Evolutionary conservation across 176 grass and related monocot genomes (phyloP).

Genomic region (Neostapfia colusana): DNA sequence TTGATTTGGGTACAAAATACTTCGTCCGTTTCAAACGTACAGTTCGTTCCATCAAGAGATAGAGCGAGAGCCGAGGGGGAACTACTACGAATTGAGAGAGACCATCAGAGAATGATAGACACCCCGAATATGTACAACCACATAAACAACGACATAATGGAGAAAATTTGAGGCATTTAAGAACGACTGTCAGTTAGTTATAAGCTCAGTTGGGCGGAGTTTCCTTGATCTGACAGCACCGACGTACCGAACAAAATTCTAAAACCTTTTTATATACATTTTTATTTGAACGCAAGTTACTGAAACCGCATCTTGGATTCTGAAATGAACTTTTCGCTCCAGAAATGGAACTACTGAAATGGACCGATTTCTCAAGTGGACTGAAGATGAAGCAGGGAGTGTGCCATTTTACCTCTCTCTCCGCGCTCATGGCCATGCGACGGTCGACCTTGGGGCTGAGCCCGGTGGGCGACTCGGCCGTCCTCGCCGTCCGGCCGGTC

Average conservation of each 20-base stretch:
- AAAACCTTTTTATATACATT: background rate
- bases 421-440: constrained; percentile 45
- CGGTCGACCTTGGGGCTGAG: constrained; percentile 63
- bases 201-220: background rate
- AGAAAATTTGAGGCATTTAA: constrained; percentile 32
- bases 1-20: constrained; percentile 19
- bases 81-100: constrained; percentile 14
- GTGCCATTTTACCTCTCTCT: constrained; percentile 51
- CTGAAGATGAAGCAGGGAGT: background rate
- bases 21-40: constrained; percentile 37
- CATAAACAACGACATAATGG: background rate
- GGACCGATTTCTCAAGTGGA: constrained; percentile 23
- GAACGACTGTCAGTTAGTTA: background rate
- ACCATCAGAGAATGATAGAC: background rate
- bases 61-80: constrained; percentile 26
- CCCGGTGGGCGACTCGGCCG: constrained; percentile 50
- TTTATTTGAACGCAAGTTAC: background rate
- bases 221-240: constrained; percentile 18
- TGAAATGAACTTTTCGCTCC: background rate
- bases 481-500: constrained; percentile 47
- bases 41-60: constrained; percentile 34
- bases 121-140: background rate
- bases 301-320: constrained; percentile 6
- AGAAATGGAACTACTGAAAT: background rate
- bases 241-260: constrained; percentile 16